Evolutionary conservation across 139 green algal genomes (phyloP).

Genomic region (Zygnema cylindricum): DNA sequence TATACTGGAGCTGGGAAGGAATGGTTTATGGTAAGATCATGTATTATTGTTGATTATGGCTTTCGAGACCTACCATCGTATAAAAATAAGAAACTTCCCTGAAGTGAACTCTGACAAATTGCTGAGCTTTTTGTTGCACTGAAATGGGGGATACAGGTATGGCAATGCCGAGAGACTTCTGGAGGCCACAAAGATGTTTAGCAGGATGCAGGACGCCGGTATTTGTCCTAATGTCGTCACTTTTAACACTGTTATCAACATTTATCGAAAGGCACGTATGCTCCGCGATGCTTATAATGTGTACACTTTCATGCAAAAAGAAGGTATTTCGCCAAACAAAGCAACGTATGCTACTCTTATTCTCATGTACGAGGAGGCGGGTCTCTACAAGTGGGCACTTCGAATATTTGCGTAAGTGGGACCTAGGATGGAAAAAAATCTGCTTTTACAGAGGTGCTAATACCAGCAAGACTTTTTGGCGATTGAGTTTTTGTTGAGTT

Average conservation of each 20-base stretch:
- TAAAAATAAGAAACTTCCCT: too few species aligned
- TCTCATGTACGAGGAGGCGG: not conserved
- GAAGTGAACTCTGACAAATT: too few species aligned
- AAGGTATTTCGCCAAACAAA: not conserved
- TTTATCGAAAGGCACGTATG: conserved; percentile 7
- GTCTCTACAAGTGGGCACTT: not conserved
- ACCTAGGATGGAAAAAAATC: too few species aligned
- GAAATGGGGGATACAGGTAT: conserved; percentile 13
- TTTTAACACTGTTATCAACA: conserved; percentile 11
- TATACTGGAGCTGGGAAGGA: too few species aligned
- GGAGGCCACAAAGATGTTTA: conserved; percentile 14
- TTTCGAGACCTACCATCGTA: too few species aligned
- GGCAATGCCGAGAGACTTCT: conserved; percentile 29
- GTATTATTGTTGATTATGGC: too few species aligned
- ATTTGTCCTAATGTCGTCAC: conserved; percentile 18
- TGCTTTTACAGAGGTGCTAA: too few species aligned
- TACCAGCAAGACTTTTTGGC: too few species aligned
- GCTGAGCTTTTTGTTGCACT: too few species aligned
- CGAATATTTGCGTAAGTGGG: not conserved
- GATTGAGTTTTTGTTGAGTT: not conserved
- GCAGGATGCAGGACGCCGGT: not conserved
- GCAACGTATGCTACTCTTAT: conserved; percentile 18
- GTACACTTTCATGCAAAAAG: not conserved
- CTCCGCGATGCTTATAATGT: not conserved
- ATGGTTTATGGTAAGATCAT: too few species aligned